Evolutionary conservation across 306 rosid species (phyloP), one percentile per base, ranked within the genome.

Genomic region (Pyrus bretschneideri): DNA sequence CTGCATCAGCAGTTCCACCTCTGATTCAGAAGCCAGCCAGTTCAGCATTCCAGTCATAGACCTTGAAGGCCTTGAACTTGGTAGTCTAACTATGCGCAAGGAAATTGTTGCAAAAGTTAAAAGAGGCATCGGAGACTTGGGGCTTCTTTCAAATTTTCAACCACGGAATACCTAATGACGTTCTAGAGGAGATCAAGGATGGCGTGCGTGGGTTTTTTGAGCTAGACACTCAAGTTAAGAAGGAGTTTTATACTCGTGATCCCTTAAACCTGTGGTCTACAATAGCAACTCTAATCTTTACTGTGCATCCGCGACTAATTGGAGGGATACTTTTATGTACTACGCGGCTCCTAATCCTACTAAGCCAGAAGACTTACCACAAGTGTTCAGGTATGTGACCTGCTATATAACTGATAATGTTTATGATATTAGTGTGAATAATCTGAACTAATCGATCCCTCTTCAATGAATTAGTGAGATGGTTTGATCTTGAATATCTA

Each of bases 81-180:
- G 40, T 44, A 30, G 45, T 75, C 22, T 63, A 10, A 30, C 6
- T 64, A 78, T 30, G 62, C 73, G 76, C 25, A 70, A 27, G n/a
- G 70, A 76, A 67, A 70, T 84, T 7, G 74, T 81, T 10, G 45
- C 78, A 4, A 65, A 52, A 30, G 69, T 88, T 5, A 23, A 71
- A 71, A 64, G 81, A 75, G 13, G 87, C 89, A 42, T 76, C 79
- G 1, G 72, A 85, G 87, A 82, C 69, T 5, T 81, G 81, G 72
- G 90, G 90, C 0, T 84, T 87, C 23, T 87, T 87, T 52, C 90
- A 87, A 31, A 42, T 82, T 45, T 52, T 69, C n/a, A 84, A 80
- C 64, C 90, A 87, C 69, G 90, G 83, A 29, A 72, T 87, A 52
- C 73, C 86, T 35, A 11, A 2, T 45, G 38, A 51, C 33, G 83